Conservation (phyloP, 192 early-diverging fungal genomes). For the Entomortierella lignicola region DNA sequence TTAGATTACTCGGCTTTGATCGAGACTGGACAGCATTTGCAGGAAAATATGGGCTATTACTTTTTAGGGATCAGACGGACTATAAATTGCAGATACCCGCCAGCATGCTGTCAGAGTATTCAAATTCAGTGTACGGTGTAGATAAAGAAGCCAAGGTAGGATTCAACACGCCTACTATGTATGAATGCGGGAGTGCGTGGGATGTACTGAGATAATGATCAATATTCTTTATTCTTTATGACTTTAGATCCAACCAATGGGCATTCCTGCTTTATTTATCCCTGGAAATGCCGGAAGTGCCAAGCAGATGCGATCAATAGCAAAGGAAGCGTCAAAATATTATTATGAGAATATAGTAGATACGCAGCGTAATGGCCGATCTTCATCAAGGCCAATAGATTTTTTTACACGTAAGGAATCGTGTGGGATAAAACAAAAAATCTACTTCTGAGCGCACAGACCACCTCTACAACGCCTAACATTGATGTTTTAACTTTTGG, state of each 20-base stretch:
- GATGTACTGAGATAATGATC: too few species aligned
- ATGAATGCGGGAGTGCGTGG: too few species aligned
- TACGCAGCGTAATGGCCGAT: slow-evolving; percentile 29
- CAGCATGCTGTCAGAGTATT: slow-evolving; percentile 31
- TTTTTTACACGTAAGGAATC: slow-evolving; percentile 72
- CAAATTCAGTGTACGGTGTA: slow-evolving; percentile 53
- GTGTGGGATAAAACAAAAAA: too few species aligned
- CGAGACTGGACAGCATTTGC: slow-evolving; percentile 74
- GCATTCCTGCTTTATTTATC: slow-evolving; percentile 93
- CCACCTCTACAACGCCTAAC: too few species aligned
- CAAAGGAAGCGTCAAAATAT: slow-evolving; percentile 72
- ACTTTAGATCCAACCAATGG: slow-evolving; percentile 63
- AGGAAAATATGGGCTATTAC: slow-evolving; percentile 80
- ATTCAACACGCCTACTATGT: too few species aligned
- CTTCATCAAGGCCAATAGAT: slow-evolving; percentile 60
- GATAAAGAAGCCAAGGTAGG: slow-evolving; percentile 72
- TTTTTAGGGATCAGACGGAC: slow-evolving; percentile 62
- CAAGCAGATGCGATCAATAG: slow-evolving; percentile 91
- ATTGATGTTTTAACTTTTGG: too few species aligned
- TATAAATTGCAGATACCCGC: slow-evolving; percentile 30
- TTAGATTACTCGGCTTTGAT: slow-evolving; percentile 65
- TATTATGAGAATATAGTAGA: slow-evolving; percentile 66
- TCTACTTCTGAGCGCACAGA: too few species aligned
- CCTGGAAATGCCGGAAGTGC: slow-evolving; percentile 96
- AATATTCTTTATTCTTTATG: neutral